phyloP scores from a whole-genome alignment of 129 eudicot genomes.

The Flaveria ramosissima region DNA sequence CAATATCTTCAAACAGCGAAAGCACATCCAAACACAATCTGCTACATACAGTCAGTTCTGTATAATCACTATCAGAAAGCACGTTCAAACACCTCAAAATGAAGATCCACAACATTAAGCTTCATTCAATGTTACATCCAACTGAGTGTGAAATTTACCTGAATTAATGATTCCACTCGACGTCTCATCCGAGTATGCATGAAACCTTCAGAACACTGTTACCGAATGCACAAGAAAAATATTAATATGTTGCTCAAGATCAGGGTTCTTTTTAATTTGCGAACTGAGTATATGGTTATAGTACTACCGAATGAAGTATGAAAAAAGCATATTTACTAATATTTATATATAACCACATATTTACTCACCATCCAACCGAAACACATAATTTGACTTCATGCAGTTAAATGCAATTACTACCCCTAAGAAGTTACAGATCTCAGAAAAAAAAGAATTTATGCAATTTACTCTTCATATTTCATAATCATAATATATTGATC shows the following conservation, averaged over 20 bases:
- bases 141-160: slow-evolving; percentile 43
- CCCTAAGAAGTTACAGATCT: not conserved
- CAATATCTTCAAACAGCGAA: not conserved
- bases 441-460: not conserved
- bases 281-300: not conserved
- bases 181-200: slow-evolving; percentile 99
- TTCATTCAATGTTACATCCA: not conserved
- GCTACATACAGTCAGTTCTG: not conserved
- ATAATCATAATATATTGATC: not conserved
- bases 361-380: not conserved
- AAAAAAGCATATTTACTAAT: not conserved
- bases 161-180: slow-evolving; percentile 89
- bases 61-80: not conserved
- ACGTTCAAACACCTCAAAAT: not conserved
- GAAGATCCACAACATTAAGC: slow-evolving; percentile 1
- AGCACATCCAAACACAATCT: not conserved
- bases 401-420: not conserved
- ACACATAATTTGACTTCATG: not conserved
- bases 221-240: slow-evolving; percentile 21
- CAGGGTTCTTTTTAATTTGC: not conserved
- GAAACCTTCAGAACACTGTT: slow-evolving; percentile 97
- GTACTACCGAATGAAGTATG: not conserved
- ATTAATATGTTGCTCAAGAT: not conserved
- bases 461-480: not conserved
- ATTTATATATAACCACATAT: not conserved